Percentiles rank a stretch among this genome's conserved stretches.
These are phyloP conservation scores for Penicillium odoratum DNA, from an alignment of 495 filamentous ascomycete species.

Conservation along the genomic window DNA sequence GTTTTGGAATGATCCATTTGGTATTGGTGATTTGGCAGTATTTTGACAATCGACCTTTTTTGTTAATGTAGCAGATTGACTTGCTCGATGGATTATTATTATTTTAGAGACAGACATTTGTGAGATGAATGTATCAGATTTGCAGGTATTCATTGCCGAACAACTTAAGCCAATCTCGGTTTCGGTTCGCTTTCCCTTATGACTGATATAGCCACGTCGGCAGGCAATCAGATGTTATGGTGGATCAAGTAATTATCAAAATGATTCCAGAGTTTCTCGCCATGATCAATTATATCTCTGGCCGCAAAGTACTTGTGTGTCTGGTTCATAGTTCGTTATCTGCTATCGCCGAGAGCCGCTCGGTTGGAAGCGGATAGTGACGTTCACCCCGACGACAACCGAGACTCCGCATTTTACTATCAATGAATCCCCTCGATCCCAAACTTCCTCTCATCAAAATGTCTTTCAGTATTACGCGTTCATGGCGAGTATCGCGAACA, in stretches of 20 bases:
- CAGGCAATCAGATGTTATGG: conserved; percentile 10
- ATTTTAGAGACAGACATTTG: background rate
- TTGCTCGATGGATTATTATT: background rate
- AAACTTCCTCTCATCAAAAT: conserved; percentile 19
- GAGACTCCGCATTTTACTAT: conserved; percentile 33
- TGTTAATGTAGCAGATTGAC: background rate
- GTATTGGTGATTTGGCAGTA: background rate
- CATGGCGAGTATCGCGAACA: background rate
- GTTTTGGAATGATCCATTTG: background rate
- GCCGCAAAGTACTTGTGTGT: background rate
- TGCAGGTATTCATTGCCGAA: background rate
- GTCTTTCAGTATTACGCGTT: conserved; percentile 14
- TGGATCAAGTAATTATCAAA: conserved; percentile 18
- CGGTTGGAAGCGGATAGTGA: conserved; percentile 29
- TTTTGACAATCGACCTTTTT: background rate
- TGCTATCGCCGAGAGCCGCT: background rate
- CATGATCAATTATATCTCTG: conserved; percentile 19
- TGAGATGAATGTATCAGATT: background rate
- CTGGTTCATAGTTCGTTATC: background rate
- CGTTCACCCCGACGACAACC: conserved; percentile 37
- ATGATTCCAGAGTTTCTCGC: conserved; percentile 20
- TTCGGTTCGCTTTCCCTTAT: background rate
- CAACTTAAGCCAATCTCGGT: background rate
- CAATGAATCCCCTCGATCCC: background rate
- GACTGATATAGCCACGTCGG: background rate